A percentile compares a stretch with the other conserved stretches of the same genome.
Evolutionary conservation across 768 basidiomycete species (phyloP).

Genomic region (Sporobolomyces phaffii): DNA sequence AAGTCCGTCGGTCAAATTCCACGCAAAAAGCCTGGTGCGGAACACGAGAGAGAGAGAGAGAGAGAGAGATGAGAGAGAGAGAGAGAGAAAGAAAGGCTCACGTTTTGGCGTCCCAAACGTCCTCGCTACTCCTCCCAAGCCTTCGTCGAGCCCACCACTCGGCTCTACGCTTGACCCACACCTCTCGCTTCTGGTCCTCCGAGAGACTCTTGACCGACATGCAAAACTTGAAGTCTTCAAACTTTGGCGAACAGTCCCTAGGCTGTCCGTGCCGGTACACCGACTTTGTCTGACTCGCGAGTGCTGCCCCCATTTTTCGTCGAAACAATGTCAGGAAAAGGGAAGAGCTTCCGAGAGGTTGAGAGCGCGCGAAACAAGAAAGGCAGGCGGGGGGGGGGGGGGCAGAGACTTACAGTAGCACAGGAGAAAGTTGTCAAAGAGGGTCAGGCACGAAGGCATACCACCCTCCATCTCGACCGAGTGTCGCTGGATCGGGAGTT

Average conservation of each 20-base stretch:
- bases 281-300: conserved; percentile 72
- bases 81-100: conserved; percentile 47
- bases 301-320: conserved; percentile 51
- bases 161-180: conserved; percentile 78
- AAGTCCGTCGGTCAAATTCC: too few relatives aligned
- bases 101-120: conserved; percentile 85
- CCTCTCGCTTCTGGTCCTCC: conserved; percentile 67
- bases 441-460: conserved; percentile 39
- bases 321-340: neutral
- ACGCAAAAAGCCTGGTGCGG: too few relatives aligned
- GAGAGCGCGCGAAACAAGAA: neutral
- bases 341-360: neutral
- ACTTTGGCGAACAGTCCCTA: conserved; percentile 65
- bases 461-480: conserved; percentile 41
- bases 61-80: too few relatives aligned
- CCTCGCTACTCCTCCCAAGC: conserved; percentile 76
- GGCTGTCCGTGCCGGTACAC: conserved; percentile 78
- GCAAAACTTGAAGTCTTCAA: conserved; percentile 93
- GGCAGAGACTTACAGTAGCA: conserved; percentile 48
- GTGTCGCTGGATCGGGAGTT: conserved; percentile 40
- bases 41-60: too few relatives aligned
- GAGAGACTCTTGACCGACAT: conserved; percentile 71
- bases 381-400: neutral
- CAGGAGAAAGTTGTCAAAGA: conserved; percentile 48
- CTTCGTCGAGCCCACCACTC: conserved; percentile 90